Evolutionary conservation across 441 rosid species (phyloP), one percentile per base, ranked within the genome.

Genomic region (Capsella rubella): DNA sequence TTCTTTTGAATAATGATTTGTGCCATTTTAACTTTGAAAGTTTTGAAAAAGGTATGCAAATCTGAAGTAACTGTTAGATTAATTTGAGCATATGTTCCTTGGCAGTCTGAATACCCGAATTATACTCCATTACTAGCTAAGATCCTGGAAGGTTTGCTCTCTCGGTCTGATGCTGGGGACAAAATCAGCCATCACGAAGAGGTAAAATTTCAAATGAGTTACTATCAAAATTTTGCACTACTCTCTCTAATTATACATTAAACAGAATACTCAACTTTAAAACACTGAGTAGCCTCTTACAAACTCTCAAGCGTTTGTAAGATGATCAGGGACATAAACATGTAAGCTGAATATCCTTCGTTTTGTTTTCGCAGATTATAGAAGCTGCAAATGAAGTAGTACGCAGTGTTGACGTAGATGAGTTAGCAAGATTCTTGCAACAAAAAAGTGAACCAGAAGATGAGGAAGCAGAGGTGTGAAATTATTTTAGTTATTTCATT

Each of bases 401-500:
- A 71, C 74, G 83, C 74, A 91, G 97, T 79, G 86, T 91, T 69
- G 89, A 91, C 81, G 80, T 60, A 77, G 97, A 91, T 37, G 97
- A 93, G 78, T 73, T 95, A 69, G 90, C 88, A 57, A 93, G 82
- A 71, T 90, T 64, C 79, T 85, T 89, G 79, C 79, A 86, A 42
- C 80, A 86, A 55, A 95, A 84, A 84, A 85, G 69, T 82, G 99
- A 93, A 70, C 97, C 95, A 40, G 98, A 95, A 78, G 99, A 95
- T 74, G 97, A 88, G 62, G 98, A 93, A 28, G 89, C 90, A 61
- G 93, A 95, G 94, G 99, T 92, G 31, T 64, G 79, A 71, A n/a
- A 58, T 71, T 16, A 58, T 60, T n/a, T 39, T 35, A 15, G 3
- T 37, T 13, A 12, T 15, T 47, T 43, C 14, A 28, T 37, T 73